These are phyloP conservation scores for Fraxinus greggii DNA, from an alignment of 305 asterid genomes.

Conservation along the genomic window DNA sequence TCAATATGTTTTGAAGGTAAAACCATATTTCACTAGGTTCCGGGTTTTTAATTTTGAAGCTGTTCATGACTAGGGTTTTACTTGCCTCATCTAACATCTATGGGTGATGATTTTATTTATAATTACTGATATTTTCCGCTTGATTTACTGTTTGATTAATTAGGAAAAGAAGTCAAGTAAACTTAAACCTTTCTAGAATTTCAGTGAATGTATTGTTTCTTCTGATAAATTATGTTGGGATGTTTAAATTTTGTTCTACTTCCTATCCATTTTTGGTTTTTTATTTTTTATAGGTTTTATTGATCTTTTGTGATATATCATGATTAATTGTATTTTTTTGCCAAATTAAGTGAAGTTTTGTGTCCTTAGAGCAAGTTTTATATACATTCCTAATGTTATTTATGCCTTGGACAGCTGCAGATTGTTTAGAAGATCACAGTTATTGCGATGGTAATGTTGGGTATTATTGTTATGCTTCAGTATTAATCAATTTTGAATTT, in stretches of 20 bases:
- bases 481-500: background rate
- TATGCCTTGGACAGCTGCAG: background rate
- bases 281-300: background rate
- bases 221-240: conserved; percentile 15
- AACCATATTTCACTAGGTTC: conserved; percentile 2
- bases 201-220: background rate
- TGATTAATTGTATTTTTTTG: background rate
- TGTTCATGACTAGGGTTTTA: conserved; percentile 5
- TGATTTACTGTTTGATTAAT: background rate
- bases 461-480: background rate
- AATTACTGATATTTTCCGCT: background rate
- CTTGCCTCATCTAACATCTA: background rate
- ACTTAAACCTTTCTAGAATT: background rate
- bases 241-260: background rate
- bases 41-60: background rate
- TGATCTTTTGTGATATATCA: background rate
- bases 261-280: background rate
- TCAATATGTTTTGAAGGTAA: background rate
- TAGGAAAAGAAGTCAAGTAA: background rate
- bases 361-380: background rate
- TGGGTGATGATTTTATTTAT: background rate
- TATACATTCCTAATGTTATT: background rate
- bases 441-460: conserved; percentile 6
- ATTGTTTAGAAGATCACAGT: background rate
- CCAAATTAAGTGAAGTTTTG: background rate